A percentile compares a stretch with the other conserved stretches of the same genome.
Evolutionary conservation across 768 basidiomycete species (phyloP).

Genomic region (Boletus edulis): DNA sequence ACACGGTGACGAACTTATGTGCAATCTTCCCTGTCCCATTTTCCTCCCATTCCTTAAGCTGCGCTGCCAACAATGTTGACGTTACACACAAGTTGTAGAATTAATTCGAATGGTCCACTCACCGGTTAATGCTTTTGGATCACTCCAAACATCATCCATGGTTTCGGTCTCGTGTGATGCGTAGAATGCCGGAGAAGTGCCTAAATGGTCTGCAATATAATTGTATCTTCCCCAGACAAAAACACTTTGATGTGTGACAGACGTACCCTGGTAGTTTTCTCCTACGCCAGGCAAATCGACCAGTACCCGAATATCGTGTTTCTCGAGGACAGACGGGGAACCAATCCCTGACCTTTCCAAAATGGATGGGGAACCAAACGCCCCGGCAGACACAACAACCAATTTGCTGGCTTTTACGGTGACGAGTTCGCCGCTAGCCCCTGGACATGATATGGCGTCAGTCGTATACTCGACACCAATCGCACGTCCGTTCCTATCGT

Average conservation of each 20-base stretch:
- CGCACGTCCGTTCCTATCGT: background rate
- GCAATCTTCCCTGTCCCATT: slow-evolving; percentile 49
- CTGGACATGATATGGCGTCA: background rate
- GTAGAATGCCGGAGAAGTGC: slow-evolving; percentile 29
- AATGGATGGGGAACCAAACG: slow-evolving; percentile 3
- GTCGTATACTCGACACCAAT: slow-evolving; percentile 1
- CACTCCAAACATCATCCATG: slow-evolving; percentile 45
- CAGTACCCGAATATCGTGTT: background rate
- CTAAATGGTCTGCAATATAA: slow-evolving; percentile 29
- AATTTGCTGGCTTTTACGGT: background rate
- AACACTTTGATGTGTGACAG: background rate
- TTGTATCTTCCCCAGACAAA: background rate
- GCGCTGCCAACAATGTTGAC: slow-evolving; percentile 15
- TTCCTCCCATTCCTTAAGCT: slow-evolving; percentile 30
- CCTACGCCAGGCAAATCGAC: slow-evolving; percentile 6
- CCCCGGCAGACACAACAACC: slow-evolving; percentile 2
- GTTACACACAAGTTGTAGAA: background rate
- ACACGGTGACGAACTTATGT: slow-evolving; percentile 42
- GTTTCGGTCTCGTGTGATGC: slow-evolving; percentile 46
- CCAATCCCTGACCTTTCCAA: slow-evolving; percentile 11
- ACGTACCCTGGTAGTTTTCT: slow-evolving; percentile 3
- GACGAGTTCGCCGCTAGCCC: background rate
- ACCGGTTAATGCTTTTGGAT: slow-evolving; percentile 39
- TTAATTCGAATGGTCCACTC: slow-evolving; percentile 16
- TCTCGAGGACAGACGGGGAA: background rate